Evolutionary conservation across 169 alveolate species (phyloP).

Genomic region (Condylostoma magnum): DNA sequence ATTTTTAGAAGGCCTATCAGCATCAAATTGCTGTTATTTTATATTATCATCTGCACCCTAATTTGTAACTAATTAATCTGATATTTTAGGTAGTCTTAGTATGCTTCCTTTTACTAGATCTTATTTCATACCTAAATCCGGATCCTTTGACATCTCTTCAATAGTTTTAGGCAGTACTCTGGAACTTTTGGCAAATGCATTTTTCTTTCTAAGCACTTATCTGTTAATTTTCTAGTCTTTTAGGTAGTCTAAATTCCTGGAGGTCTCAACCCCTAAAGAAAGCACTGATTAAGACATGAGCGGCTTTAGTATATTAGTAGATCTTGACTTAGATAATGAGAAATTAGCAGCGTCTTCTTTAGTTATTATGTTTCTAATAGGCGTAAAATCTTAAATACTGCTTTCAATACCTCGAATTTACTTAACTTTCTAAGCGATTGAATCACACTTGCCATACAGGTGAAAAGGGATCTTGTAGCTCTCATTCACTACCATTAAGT

Average conservation of each 20-base stretch:
- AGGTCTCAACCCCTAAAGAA: too few species aligned
- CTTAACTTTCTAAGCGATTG: conserved; percentile 42
- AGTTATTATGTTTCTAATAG: conserved; percentile 48
- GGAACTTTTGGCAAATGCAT: conserved; percentile 25
- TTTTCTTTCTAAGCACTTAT: conserved; percentile 23
- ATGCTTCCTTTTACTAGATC: conserved; percentile 44
- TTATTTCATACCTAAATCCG: conserved; percentile 54
- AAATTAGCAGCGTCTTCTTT: conserved; percentile 34
- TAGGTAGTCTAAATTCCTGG: background rate
- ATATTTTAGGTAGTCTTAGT: conserved; percentile 52
- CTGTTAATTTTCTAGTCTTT: background rate
- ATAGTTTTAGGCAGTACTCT: conserved; percentile 45
- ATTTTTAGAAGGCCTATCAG: conserved; percentile 16
- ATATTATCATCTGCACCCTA: conserved; percentile 70
- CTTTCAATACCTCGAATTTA: conserved; percentile 70
- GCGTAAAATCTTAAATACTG: conserved; percentile 55
- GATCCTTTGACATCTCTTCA: conserved; percentile 58
- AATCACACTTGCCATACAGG: conserved; percentile 58
- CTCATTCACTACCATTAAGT: conserved; percentile 59
- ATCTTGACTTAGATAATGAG: background rate
- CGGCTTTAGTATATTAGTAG: background rate
- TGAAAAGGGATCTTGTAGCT: conserved; percentile 68
- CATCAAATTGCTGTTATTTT: conserved; percentile 37
- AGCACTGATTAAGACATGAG: too few species aligned
- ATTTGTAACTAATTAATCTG: conserved; percentile 61